Evolutionary conservation across 768 basidiomycete species (phyloP), one percentile per base, ranked within the genome.

Genomic region (Boletus speciosus): DNA sequence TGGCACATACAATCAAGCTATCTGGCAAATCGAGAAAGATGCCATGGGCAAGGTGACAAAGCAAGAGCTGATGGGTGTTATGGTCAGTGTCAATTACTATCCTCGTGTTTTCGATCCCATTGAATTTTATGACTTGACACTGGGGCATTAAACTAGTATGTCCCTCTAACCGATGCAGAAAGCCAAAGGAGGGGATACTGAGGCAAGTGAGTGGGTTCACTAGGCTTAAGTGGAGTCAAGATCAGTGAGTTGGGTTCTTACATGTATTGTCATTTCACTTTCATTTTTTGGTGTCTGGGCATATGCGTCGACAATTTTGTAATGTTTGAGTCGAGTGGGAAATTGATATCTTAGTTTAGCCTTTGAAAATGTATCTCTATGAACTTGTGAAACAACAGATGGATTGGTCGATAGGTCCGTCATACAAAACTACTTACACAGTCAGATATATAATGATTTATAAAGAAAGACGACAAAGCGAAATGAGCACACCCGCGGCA

Each of bases 1-100:
- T 14, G 95, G 94, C 3, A 77, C 74, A 1, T 62, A 70, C 14
- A 60, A 59, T 14, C 84, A 89, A 55, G 71, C 81, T 61, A 83
- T 97, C 49, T 76, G 83, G 62, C 84, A 90, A 57, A 74, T 96
- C 14, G 91, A 95, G 64, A 97, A 96, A 66, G 84, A 87, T 52
- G 74, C 55, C 34, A 55, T 83, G 0, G 95, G 94, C 0, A 75
- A 75, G 5, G 78, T 97, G 2, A 82, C 78, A 1, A 69, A 80
- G 71, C 81, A 74, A 54, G 72, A 79, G 51, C 72, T 96, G 2
- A 93, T 97, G 77, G 87, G 80, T 23, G 95, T 96, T n/a, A 75
- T 77, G 62, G 93, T 94, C 40, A 66, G 88, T 45, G 23, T 32
- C 41, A 51, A 44, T 37, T 11, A 29, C 36, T 36, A 50, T 51